These are phyloP conservation scores for Coemansia sp. DNA, from an alignment of 192 early-diverging fungal genomes.

Conservation along the genomic window DNA sequence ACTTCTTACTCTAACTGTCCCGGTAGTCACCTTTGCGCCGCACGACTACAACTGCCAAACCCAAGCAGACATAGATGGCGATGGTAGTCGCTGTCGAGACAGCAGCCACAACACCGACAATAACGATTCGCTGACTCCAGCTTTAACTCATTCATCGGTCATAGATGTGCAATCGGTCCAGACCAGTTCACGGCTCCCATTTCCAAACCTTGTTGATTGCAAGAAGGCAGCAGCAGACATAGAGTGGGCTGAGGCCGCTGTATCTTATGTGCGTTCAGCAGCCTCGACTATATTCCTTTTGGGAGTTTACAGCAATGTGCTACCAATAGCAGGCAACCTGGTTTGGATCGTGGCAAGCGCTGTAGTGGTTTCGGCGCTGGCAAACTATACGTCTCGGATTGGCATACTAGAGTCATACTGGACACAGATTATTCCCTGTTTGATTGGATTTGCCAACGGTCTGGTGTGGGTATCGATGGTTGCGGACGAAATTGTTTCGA, in stretches of 20 bases:
- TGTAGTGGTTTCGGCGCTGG: constrained; percentile 7
- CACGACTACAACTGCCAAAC: background rate
- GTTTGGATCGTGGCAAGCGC: background rate
- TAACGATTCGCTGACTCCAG: too few relatives aligned
- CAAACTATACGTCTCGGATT: constrained; percentile 16
- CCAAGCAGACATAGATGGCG: background rate
- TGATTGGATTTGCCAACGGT: constrained; percentile 73
- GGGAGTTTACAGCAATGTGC: constrained; percentile 5
- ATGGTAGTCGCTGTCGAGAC: too few relatives aligned
- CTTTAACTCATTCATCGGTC: too few relatives aligned
- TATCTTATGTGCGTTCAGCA: constrained; percentile 22
- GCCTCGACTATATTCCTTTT: constrained; percentile 26
- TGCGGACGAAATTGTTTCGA: constrained; percentile 86
- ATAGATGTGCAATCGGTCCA: too few relatives aligned
- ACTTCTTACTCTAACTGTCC: constrained; percentile 43
- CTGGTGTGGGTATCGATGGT: constrained; percentile 86
- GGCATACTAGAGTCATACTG: constrained; percentile 8
- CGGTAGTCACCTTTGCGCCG: constrained; percentile 20
- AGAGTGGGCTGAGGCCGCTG: constrained; percentile 24
- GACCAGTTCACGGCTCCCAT: background rate
- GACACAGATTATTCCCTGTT: constrained; percentile 41
- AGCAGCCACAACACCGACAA: too few relatives aligned
- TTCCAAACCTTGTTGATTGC: background rate
- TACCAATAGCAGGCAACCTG: background rate
- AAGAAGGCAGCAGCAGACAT: background rate